phyloP scores from a whole-genome alignment of 208 protist genomes.

The Leptomonas seymouri region DNA sequence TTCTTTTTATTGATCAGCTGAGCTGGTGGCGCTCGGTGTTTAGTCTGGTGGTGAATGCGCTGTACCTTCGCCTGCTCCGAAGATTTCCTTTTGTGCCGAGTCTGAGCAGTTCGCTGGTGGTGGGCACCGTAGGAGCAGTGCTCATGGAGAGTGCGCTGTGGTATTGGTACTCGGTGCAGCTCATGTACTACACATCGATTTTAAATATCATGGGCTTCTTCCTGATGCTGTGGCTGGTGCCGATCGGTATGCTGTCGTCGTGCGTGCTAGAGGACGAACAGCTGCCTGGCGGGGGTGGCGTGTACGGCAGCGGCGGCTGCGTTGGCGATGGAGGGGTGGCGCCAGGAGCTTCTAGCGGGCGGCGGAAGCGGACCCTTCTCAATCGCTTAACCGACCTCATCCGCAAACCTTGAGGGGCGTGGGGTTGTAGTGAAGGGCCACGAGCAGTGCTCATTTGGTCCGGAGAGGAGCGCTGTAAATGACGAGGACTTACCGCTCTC shows the following conservation, averaged over 20 bases:
- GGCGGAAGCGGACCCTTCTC: slow-evolving; percentile 29
- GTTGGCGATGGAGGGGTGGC: neutral
- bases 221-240: slow-evolving; percentile 64
- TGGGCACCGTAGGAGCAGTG: slow-evolving; percentile 25
- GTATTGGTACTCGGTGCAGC: slow-evolving; percentile 42
- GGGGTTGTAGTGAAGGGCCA: too few relatives aligned
- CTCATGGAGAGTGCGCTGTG: slow-evolving; percentile 54
- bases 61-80: slow-evolving; percentile 49
- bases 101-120: slow-evolving; percentile 33
- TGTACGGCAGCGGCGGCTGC: slow-evolving; percentile 13
- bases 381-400: slow-evolving; percentile 27
- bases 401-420: slow-evolving; percentile 3
- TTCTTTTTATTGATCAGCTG: slow-evolving; percentile 53
- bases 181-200: slow-evolving; percentile 33
- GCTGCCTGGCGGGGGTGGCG: slow-evolving; percentile 40
- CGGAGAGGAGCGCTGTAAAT: too few relatives aligned
- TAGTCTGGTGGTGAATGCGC: slow-evolving; percentile 49
- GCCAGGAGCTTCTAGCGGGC: neutral
- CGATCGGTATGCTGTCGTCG: slow-evolving; percentile 49
- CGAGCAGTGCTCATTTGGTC: too few relatives aligned
- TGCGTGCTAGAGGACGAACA: slow-evolving; percentile 49
- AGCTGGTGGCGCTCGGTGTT: slow-evolving; percentile 53
- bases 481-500: too few relatives aligned
- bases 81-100: slow-evolving; percentile 49
- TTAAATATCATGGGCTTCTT: slow-evolving; percentile 47